Percentiles rank a stretch among this genome's conserved stretches.
Evolutionary conservation across 2,329 filamentous ascomycete genomes (phyloP).

Genomic region (Ophiosphaerella narmari): DNA sequence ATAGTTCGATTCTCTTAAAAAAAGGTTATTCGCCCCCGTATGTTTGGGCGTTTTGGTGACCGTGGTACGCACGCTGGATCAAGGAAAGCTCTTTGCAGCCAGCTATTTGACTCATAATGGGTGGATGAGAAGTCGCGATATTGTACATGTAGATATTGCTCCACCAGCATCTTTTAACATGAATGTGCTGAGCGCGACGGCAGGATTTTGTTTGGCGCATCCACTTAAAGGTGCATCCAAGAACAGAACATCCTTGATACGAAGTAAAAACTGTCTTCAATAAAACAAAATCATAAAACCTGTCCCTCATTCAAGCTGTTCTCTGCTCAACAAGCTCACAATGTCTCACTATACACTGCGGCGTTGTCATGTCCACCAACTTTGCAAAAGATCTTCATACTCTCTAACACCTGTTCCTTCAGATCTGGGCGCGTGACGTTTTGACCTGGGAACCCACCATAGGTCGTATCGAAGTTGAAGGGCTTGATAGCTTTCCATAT

Average conservation of each 20-base stretch:
- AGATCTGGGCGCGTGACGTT: slow-evolving; percentile 63
- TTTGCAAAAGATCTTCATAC: slow-evolving; percentile 73
- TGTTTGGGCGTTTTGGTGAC: neutral
- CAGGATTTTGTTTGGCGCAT: neutral
- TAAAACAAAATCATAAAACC: slow-evolving; percentile 6
- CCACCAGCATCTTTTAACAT: slow-evolving; percentile 8
- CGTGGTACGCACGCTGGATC: too few species aligned
- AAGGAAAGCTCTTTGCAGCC: too few species aligned
- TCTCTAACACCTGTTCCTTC: slow-evolving; percentile 71
- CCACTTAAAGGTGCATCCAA: neutral
- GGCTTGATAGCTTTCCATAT: slow-evolving; percentile 73
- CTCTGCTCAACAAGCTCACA: slow-evolving; percentile 7
- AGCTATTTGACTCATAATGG: neutral
- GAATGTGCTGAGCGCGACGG: neutral
- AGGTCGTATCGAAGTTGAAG: slow-evolving; percentile 67
- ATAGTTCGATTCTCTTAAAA: neutral
- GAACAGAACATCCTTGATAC: slow-evolving; percentile 2
- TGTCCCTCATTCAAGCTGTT: neutral
- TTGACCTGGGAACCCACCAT: slow-evolving; percentile 68
- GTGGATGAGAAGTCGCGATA: slow-evolving; percentile 1
- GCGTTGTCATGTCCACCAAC: slow-evolving; percentile 55
- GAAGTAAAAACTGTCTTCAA: slow-evolving; percentile 11
- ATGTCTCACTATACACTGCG: slow-evolving; percentile 41
- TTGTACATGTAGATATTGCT: slow-evolving; percentile 20
- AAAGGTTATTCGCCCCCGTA: neutral